These are phyloP conservation scores for Blastocystis sp. DNA, from an alignment of 352 stramenopile genomes.

Conservation along the genomic window DNA sequence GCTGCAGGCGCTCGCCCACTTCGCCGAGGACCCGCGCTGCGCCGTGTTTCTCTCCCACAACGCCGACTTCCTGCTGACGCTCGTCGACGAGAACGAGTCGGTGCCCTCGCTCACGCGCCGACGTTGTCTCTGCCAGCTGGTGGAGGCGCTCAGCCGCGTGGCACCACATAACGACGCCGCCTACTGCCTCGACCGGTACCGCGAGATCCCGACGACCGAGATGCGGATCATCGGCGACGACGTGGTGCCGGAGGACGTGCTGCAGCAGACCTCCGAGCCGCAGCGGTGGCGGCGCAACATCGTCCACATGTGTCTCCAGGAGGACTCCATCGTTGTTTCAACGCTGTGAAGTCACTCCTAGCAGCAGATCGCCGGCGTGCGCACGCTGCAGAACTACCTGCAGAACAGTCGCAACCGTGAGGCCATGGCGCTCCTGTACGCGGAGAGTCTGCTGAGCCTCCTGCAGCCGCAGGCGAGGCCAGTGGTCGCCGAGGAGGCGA, in stretches of 20 bases:
- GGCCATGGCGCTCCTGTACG: background rate
- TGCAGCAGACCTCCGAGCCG: background rate
- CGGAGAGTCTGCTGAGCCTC: background rate
- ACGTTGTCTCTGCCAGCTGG: background rate
- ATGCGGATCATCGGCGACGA: slow-evolving; percentile 18
- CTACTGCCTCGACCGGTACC: slow-evolving; percentile 17
- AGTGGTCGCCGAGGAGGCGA: slow-evolving; percentile 9
- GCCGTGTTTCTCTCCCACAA: background rate
- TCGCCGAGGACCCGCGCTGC: background rate
- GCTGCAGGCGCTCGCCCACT: background rate
- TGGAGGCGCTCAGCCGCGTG: background rate
- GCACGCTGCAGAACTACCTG: background rate
- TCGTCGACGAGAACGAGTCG: background rate
- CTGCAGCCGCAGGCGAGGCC: background rate
- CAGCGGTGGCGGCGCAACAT: slow-evolving; percentile 12
- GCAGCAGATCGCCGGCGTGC: background rate
- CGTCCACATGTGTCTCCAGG: slow-evolving; percentile 18
- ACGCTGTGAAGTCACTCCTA: background rate
- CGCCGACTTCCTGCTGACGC: background rate
- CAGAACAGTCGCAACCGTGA: slow-evolving; percentile 1
- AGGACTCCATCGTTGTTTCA: background rate
- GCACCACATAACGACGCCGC: background rate
- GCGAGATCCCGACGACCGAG: background rate
- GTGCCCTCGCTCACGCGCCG: background rate
- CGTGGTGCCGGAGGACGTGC: background rate